Conservation (phyloP, 2,329 filamentous ascomycete genomes). For the Sporothrix protearum region DNA sequence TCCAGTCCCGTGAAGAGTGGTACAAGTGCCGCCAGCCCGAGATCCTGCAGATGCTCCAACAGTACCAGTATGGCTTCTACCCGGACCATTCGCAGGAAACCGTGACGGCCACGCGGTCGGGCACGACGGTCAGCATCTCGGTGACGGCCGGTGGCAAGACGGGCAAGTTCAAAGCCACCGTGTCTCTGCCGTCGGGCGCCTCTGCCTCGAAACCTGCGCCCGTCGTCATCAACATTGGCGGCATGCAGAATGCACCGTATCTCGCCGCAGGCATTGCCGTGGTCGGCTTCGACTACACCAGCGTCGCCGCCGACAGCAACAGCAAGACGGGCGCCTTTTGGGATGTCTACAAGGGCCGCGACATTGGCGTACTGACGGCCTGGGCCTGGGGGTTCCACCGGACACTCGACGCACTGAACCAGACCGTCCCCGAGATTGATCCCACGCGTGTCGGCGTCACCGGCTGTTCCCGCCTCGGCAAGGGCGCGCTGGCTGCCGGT, state of each 20-base stretch:
- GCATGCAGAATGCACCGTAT: conserved; percentile 48
- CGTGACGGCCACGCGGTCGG: conserved; percentile 46
- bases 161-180: conserved; percentile 43
- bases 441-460: conserved; percentile 17
- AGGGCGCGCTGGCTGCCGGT: conserved; percentile 51
- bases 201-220: conserved; percentile 38
- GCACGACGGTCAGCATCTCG: conserved; percentile 43
- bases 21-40: conserved; percentile 48
- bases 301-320: conserved; percentile 48
- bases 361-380: conserved; percentile 51
- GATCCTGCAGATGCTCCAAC: conserved; percentile 47
- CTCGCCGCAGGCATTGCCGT: conserved; percentile 47
- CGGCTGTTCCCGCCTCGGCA: conserved; percentile 40
- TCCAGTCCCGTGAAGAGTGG: conserved; percentile 47
- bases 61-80: conserved; percentile 52
- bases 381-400: conserved; percentile 56
- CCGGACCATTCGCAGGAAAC: conserved; percentile 47
- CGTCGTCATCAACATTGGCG: conserved; percentile 50
- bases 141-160: conserved; percentile 44
- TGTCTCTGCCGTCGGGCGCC: conserved; percentile 41
- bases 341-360: conserved; percentile 47
- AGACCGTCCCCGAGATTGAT: conserved; percentile 47
- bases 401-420: conserved; percentile 50
- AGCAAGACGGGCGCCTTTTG: conserved; percentile 49
- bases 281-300: conserved; percentile 48